phyloP scores from a whole-genome alignment of 208 protist genomes.

The Trypanosoma lewisi region DNA sequence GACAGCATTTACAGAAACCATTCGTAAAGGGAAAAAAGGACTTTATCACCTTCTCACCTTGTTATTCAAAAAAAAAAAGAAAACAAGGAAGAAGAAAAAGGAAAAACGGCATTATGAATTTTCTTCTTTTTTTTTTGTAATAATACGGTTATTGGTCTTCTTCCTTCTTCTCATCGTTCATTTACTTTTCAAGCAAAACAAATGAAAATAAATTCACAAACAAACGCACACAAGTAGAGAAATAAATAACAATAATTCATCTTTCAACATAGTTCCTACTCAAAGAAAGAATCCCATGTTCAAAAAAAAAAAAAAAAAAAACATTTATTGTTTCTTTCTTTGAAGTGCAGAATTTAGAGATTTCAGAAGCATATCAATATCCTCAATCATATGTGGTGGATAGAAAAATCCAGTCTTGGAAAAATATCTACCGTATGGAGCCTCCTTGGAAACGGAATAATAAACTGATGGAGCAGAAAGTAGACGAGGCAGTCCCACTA shows the following conservation, averaged over 20 bases:
- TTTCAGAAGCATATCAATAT: slow-evolving; percentile 37
- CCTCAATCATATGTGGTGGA: slow-evolving; percentile 53
- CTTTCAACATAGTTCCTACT: no score
- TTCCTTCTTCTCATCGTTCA: no score
- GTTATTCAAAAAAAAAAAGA: not conserved
- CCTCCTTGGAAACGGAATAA: slow-evolving; percentile 40
- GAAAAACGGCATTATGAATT: not conserved
- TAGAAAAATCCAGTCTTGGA: slow-evolving; percentile 64
- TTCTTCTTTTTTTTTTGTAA: no score
- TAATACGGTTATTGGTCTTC: no score
- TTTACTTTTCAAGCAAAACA: no score
- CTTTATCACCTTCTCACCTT: not conserved
- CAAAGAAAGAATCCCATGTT: no score
- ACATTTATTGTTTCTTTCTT: slow-evolving; percentile 24
- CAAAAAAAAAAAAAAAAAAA: slow-evolving; percentile 1
- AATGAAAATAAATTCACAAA: no score
- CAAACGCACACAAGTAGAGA: no score
- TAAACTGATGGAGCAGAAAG: slow-evolving; percentile 36
- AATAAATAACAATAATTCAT: not conserved
- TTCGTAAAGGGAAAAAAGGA: slow-evolving; percentile 22
- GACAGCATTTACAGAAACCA: slow-evolving; percentile 72
- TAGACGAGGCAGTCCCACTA: slow-evolving; percentile 36
- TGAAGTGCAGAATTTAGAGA: slow-evolving; percentile 5
- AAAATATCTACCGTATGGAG: slow-evolving; percentile 74
- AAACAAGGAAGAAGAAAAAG: slow-evolving; percentile 7